Evolutionary conservation across 2,329 filamentous ascomycete genomes (phyloP).

Genomic region (Phialophora tarda): DNA sequence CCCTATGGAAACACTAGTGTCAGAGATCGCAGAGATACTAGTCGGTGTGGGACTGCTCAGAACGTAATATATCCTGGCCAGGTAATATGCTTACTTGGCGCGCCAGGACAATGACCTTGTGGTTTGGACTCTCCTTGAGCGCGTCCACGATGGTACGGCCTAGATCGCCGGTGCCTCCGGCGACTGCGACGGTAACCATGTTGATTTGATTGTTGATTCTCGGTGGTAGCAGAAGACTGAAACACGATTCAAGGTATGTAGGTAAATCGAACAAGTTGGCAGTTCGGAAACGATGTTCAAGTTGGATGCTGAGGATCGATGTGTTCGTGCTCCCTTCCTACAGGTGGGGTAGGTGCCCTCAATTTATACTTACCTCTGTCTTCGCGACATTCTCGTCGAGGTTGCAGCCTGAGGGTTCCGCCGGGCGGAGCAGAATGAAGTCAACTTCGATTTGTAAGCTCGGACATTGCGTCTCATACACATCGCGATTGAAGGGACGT

Average conservation of each 20-base stretch:
- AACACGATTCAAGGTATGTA: neutral
- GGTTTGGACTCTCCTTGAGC: constrained; percentile 45
- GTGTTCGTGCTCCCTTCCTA: neutral
- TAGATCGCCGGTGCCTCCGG: constrained; percentile 55
- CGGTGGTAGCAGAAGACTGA: too few relatives aligned
- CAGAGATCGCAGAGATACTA: too few relatives aligned
- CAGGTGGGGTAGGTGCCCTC: neutral
- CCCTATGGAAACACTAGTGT: neutral
- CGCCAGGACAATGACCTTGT: constrained; percentile 51
- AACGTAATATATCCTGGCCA: too few relatives aligned
- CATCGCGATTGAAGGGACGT: too few relatives aligned
- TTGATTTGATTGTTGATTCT: neutral
- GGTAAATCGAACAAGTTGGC: neutral
- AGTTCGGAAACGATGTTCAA: neutral
- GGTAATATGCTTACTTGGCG: constrained; percentile 45
- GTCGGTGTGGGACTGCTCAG: too few relatives aligned
- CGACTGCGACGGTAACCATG: constrained; percentile 54
- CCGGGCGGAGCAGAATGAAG: neutral
- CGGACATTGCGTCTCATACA: neutral
- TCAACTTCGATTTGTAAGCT: neutral
- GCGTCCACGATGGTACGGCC: constrained; percentile 56
- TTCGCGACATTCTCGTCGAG: neutral
- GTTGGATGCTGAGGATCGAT: neutral
- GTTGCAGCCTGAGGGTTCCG: neutral
- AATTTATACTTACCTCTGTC: neutral